phyloP scores from a whole-genome alignment of 2,329 filamentous ascomycete genomes.

The Phialemoniopsis sp. region DNA sequence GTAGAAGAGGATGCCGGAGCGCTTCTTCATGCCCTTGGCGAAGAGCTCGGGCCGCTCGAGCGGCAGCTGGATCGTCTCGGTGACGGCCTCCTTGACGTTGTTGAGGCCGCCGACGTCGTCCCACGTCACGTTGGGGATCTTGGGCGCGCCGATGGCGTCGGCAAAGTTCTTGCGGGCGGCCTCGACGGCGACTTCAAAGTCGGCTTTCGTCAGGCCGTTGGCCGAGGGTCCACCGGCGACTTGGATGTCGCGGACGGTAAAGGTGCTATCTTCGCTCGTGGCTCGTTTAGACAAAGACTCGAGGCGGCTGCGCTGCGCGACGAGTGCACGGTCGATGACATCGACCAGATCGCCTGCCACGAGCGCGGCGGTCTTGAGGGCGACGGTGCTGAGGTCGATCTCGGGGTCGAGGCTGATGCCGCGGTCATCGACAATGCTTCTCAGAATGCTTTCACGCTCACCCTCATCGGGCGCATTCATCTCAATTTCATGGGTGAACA shows the following conservation, averaged over 20 bases:
- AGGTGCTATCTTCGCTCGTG: slow-evolving; percentile 26
- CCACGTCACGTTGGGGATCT: slow-evolving; percentile 97
- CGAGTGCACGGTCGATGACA: slow-evolving; percentile 83
- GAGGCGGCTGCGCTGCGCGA: slow-evolving; percentile 72
- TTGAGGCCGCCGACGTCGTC: slow-evolving; percentile 90
- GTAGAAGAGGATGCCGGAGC: slow-evolving; percentile 89
- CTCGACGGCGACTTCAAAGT: slow-evolving; percentile 92
- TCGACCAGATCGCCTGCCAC: slow-evolving; percentile 93
- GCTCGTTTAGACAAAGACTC: slow-evolving; percentile 61
- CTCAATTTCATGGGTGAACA: slow-evolving; percentile 95
- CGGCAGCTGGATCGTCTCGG: slow-evolving; percentile 92
- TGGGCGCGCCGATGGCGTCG: slow-evolving; percentile 93
- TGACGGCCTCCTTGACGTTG: slow-evolving; percentile 95
- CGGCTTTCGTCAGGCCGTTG: slow-evolving; percentile 71
- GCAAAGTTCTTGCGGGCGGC: slow-evolving; percentile 97
- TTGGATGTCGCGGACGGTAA: slow-evolving; percentile 79
- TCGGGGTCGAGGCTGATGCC: slow-evolving; percentile 75
- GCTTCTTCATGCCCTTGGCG: slow-evolving; percentile 96
- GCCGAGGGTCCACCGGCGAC: slow-evolving; percentile 79
- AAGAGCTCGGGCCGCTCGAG: slow-evolving; percentile 90
- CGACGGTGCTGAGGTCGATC: slow-evolving; percentile 79
- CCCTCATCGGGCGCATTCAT: slow-evolving; percentile 89
- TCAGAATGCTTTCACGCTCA: slow-evolving; percentile 84
- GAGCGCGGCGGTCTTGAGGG: slow-evolving; percentile 90
- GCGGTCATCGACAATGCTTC: slow-evolving; percentile 70